Evolutionary conservation across 164 flowering plant genomes (phyloP), one percentile per base, ranked within the genome.

Genomic region (Piper betle): DNA sequence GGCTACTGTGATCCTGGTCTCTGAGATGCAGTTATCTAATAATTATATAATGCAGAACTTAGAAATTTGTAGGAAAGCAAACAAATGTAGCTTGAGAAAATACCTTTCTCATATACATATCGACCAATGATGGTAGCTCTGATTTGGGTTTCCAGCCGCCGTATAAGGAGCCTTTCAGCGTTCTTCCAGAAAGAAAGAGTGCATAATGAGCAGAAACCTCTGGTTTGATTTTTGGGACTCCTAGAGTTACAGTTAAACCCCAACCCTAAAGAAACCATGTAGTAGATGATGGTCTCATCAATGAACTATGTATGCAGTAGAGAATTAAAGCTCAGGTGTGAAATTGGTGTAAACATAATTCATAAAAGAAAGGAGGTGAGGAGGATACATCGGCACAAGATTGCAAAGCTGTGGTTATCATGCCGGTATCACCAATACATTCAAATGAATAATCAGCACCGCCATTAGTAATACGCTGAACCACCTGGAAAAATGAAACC

Each of bases 111-210:
- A 78, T 42, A 59, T 87, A 93, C 96, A 81, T 90, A 66, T 89
- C 85, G 1, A 93, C 85, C 50, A 93, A 59, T 48, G 64, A 72
- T 43, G 94, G 97, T 64, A 93, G 77, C 62, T 93, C 99, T 17
- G 96, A 83, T 72, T 90, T 88, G 18, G 97, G 99, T 69, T 78
- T 94, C 97, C 92, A 90, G 58, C 97, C 96, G 55, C 96, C 97
- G 75, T 77, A 82, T 33, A 94, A 74, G 60, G 91, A 76, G 43
- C 99, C 97, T 73, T 62, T 91, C 71, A 93, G 66, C 9, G 91
- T 91, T 73, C 78, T 94, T 67, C 99, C 99, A 15, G 77, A 65
- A 33, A 94, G 87, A 63, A 94, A 67, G 54, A 81, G 64, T 70
- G 72, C 87, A 66, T 82, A 94, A 67, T 94, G 99, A 64, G 99